Conservation (phyloP, 352 stramenopile species). For the Thraustochytrium striatum region DNA sequence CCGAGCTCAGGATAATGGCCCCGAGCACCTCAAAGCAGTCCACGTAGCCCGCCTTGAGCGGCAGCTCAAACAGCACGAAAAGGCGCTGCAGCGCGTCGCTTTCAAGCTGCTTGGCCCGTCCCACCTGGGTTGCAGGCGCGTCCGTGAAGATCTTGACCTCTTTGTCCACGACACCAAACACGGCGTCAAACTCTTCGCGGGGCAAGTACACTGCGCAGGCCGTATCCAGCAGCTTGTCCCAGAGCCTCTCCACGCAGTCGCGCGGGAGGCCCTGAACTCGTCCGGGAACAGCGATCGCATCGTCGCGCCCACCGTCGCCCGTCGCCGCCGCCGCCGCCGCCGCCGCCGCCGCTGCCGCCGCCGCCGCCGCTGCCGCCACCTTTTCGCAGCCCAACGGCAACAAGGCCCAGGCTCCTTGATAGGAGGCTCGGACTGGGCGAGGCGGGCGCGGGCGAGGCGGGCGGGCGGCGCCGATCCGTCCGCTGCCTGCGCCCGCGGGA, state of each 20-base stretch:
- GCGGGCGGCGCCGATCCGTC: too few species aligned
- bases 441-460: too few species aligned
- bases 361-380: too few species aligned
- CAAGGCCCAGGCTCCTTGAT: too few species aligned
- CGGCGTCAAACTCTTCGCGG: neutral
- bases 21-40: conserved; percentile 24
- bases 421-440: too few species aligned
- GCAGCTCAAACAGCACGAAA: neutral
- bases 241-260: conserved; percentile 37
- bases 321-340: too few species aligned
- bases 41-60: neutral
- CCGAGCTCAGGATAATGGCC: conserved; percentile 7
- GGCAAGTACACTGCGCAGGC: conserved; percentile 6
- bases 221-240: conserved; percentile 11
- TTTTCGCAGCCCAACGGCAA: neutral
- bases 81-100: neutral
- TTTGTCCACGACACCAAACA: conserved; percentile 6
- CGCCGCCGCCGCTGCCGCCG: neutral
- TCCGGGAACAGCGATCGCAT: neutral
- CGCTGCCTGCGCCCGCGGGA: too few species aligned
- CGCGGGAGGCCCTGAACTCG: conserved; percentile 7
- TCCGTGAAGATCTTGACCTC: conserved; percentile 27
- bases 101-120: neutral
- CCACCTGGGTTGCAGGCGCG: neutral
- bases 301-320: neutral